A percentile compares a stretch with the other conserved stretches of the same genome.
Evolutionary conservation across 2,329 filamentous ascomycete genomes (phyloP).

Genomic region (Aspergillus sclerotialis): DNA sequence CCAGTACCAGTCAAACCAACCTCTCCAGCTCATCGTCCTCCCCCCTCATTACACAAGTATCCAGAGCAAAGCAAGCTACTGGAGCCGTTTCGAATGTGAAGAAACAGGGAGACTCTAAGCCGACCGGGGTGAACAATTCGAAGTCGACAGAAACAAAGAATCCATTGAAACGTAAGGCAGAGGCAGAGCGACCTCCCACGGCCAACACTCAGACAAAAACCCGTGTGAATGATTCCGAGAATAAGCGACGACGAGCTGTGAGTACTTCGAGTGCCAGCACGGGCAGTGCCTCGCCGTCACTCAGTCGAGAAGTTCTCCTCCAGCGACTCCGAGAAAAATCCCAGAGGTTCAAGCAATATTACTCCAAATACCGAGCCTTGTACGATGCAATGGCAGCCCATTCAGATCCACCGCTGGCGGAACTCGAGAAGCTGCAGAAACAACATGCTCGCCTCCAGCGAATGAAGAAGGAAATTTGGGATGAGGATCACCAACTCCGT

Average conservation of each 20-base stretch:
- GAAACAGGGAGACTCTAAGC: conserved; percentile 13
- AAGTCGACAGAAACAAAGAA: conserved; percentile 16
- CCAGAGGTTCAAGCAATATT: conserved; percentile 49
- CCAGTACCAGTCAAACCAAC: conserved; percentile 35
- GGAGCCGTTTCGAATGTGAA: conserved; percentile 14
- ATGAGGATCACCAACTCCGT: conserved; percentile 33
- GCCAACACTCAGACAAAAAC: conserved; percentile 12
- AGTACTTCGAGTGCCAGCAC: conserved; percentile 36
- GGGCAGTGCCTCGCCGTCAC: conserved; percentile 33
- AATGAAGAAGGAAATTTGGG: conserved; percentile 54
- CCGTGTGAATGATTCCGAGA: conserved; percentile 33
- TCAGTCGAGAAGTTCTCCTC: conserved; percentile 28
- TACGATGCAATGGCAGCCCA: conserved; percentile 41
- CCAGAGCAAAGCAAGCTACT: conserved; percentile 20
- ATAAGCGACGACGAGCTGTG: conserved; percentile 32
- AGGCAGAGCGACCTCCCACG: conserved; percentile 20
- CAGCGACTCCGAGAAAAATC: conserved; percentile 36
- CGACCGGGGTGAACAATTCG: conserved; percentile 24
- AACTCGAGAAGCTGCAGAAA: conserved; percentile 47
- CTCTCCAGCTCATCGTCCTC: conserved; percentile 42
- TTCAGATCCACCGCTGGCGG: conserved; percentile 39
- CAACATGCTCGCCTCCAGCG: conserved; percentile 49
- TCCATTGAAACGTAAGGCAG: conserved; percentile 36
- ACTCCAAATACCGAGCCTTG: conserved; percentile 51
- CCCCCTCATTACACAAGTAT: conserved; percentile 34